Evolutionary conservation across 768 basidiomycete species (phyloP).

Genomic region (Trametes cinnabarina): DNA sequence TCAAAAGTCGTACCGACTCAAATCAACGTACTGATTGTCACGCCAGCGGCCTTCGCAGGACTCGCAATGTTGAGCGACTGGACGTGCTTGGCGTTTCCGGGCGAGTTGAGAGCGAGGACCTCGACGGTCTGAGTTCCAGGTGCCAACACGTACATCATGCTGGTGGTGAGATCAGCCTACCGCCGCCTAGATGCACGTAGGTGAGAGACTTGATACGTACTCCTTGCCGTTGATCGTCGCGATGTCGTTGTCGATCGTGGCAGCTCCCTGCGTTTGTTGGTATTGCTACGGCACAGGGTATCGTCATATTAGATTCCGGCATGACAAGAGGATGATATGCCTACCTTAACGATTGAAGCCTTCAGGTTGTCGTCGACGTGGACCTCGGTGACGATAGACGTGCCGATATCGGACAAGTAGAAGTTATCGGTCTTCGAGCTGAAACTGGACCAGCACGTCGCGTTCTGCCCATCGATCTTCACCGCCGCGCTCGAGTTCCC

Average conservation of each 20-base stretch:
- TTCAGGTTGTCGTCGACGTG: slow-evolving; percentile 45
- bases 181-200: too few species aligned
- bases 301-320: too few species aligned
- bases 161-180: background rate
- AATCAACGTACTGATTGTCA: slow-evolving; percentile 15
- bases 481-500: slow-evolving; percentile 21
- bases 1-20: background rate
- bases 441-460: slow-evolving; percentile 32
- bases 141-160: slow-evolving; percentile 26
- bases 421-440: slow-evolving; percentile 33
- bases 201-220: slow-evolving; percentile 7
- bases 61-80: slow-evolving; percentile 13
- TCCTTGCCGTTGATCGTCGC: slow-evolving; percentile 21
- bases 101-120: slow-evolving; percentile 22
- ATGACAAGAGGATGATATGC: too few species aligned
- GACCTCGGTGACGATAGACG: slow-evolving; percentile 41
- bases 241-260: slow-evolving; percentile 25
- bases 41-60: slow-evolving; percentile 15
- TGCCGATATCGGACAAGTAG: slow-evolving; percentile 31
- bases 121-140: slow-evolving; percentile 20
- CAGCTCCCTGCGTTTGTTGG: slow-evolving; percentile 14
- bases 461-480: slow-evolving; percentile 29
- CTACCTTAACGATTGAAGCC: slow-evolving; percentile 44
- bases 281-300: slow-evolving; percentile 24
- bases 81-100: slow-evolving; percentile 22